Conservation (phyloP, 2,329 filamentous ascomycete genomes). For the Penicillium sp. region DNA sequence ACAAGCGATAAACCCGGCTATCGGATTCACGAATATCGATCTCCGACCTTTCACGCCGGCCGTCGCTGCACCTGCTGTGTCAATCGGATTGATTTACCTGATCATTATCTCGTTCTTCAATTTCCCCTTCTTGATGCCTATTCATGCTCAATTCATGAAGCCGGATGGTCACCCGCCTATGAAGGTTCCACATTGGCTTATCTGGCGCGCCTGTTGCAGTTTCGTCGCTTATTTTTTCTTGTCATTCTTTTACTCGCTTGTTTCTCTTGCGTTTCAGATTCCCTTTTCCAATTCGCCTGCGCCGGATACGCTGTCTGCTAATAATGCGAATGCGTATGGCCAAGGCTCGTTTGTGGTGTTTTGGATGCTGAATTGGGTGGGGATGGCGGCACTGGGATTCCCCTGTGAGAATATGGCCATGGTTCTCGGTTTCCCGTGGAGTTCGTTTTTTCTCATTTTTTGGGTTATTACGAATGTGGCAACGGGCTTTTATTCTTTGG, state of each 20-base stretch:
- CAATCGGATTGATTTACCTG: conserved; percentile 65
- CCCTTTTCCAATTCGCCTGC: conserved; percentile 56
- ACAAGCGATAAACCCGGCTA: conserved; percentile 57
- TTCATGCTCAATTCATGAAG: conserved; percentile 60
- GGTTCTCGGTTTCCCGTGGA: conserved; percentile 62
- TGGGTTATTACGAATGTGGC: conserved; percentile 67
- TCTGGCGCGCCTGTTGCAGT: conserved; percentile 60
- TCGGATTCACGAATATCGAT: conserved; percentile 58
- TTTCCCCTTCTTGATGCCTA: conserved; percentile 64
- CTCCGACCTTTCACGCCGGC: conserved; percentile 60
- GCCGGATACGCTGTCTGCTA: conserved; percentile 44
- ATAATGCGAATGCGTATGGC: conserved; percentile 57
- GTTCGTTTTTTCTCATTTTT: conserved; percentile 64
- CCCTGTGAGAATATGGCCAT: conserved; percentile 67
- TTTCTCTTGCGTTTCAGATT: conserved; percentile 63
- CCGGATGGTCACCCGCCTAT: conserved; percentile 54
- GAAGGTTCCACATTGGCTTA: conserved; percentile 57
- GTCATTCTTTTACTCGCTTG: conserved; percentile 63
- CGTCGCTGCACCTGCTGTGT: conserved; percentile 57
- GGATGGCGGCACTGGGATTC: conserved; percentile 63
- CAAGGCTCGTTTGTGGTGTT: conserved; percentile 61
- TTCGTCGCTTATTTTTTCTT: conserved; percentile 61
- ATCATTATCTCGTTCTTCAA: conserved; percentile 69
- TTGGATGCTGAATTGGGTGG: conserved; percentile 63
- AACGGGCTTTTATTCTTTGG: conserved; percentile 60